Evolutionary conservation across 108 stramenopile genomes (phyloP), one percentile per base, ranked within the genome.

Genomic region (Stephanodiscus triporus): DNA sequence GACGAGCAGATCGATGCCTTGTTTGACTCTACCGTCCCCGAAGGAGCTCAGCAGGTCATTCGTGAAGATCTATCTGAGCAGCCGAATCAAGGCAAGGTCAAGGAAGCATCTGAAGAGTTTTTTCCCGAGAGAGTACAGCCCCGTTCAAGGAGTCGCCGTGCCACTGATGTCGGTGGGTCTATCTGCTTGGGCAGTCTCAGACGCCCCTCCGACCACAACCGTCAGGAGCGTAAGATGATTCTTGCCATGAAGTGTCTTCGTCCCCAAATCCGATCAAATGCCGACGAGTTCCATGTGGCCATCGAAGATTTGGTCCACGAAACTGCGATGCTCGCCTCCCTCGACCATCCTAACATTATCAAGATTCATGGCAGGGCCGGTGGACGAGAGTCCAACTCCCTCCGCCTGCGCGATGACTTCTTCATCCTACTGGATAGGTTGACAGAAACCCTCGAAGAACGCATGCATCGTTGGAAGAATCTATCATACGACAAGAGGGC

Each of bases 361-460:
- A 71, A 70, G 32, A 51, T 77, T n/a, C 63, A 77, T 22, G 76
- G 76, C 16, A 56, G 75, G 23, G 37, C 72, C 2, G 62, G 53
- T 6, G 53, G 72, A 9, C 55, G 29, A 19, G 36, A 26, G 24
- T 63, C 63, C 2, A 42, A 48, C 9, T 61, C 70, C 20, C 51
- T 72, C 24, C 51, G 23, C 19, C 43, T 22, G 50, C 29, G 66
- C 66, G 86, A 86, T 51, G 88, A 85, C 9, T 93, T 84, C 48
- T 93, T 93, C 68, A 66, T 93, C 9, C 61, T 93, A 1, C 77
- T 93, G 20, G 91, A 93, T 77, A 76, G 85, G 36, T 70, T 93
- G 43, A 83, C 76, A 43, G 88, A 89, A 34, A 93, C 91, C 10
- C 78, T 93, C 34, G 87, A 86, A 56, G 82, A 84, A 14, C 77